phyloP scores from a whole-genome alignment of 495 filamentous ascomycete species.

The Aspergillus cavernicola region DNA sequence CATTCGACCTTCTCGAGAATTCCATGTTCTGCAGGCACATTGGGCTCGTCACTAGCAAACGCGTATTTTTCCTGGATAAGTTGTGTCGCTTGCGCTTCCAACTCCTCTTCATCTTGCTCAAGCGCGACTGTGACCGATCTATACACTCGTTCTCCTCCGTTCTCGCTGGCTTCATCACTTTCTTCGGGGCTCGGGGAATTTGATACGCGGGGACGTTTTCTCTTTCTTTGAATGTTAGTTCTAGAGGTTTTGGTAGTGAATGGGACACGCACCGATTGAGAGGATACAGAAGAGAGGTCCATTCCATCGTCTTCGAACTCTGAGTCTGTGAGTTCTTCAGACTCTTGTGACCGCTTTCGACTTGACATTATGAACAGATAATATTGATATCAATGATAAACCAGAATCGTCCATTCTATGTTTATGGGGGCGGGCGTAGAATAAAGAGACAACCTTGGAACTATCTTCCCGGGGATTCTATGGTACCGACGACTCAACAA shows the following conservation, averaged over 20 bases:
- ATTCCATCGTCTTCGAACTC: constrained; percentile 46
- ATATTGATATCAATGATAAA: not conserved
- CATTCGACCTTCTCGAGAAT: constrained; percentile 81
- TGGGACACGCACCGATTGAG: constrained; percentile 25
- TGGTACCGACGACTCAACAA: too few species aligned
- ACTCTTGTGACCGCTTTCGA: constrained; percentile 46
- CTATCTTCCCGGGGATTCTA: not conserved
- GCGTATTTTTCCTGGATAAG: constrained; percentile 57
- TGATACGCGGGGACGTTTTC: constrained; percentile 36
- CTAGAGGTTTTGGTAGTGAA: not conserved
- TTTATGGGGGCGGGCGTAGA: not conserved
- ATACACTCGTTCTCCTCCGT: constrained; percentile 16
- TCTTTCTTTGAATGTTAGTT: constrained; percentile 26
- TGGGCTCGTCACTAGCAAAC: constrained; percentile 53
- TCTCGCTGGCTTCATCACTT: constrained; percentile 27
- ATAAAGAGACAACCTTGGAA: not conserved
- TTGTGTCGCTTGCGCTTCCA: constrained; percentile 69
- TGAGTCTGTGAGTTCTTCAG: constrained; percentile 42
- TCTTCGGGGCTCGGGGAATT: constrained; percentile 20
- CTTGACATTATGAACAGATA: constrained; percentile 33
- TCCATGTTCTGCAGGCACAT: constrained; percentile 74
- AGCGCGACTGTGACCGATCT: constrained; percentile 37
- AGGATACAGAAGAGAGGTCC: constrained; percentile 37
- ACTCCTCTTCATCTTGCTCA: constrained; percentile 43
- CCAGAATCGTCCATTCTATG: not conserved